A percentile compares a stretch with the other conserved stretches of the same genome.
These are phyloP conservation scores for Cicer judaicum DNA, from an alignment of 306 rosid genomes.

Conservation along the genomic window DNA sequence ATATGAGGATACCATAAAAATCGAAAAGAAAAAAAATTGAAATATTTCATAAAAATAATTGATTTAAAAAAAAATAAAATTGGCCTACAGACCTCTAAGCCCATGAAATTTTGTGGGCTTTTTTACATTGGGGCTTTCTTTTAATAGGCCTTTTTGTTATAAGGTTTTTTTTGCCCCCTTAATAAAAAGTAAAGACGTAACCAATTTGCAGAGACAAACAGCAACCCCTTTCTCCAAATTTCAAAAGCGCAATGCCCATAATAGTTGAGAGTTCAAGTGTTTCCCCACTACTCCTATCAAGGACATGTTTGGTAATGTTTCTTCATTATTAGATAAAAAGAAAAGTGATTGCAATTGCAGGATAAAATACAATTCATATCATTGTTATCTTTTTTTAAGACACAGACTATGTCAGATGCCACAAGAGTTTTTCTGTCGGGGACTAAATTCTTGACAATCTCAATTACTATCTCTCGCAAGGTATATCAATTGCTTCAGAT, in stretches of 20 bases:
- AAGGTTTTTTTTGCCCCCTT: too few relatives aligned
- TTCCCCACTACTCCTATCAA: not conserved
- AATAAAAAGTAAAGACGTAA: not conserved
- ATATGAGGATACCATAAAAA: too few relatives aligned
- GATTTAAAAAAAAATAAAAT: too few relatives aligned
- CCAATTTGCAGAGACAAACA: not conserved
- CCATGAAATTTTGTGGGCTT: too few relatives aligned
- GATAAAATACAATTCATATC: not conserved
- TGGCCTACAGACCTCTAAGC: too few relatives aligned
- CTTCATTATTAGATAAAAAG: not conserved
- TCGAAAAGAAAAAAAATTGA: too few relatives aligned
- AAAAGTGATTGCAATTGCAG: not conserved
- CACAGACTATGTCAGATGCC: constrained; percentile 32
- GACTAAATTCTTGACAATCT: constrained; percentile 28
- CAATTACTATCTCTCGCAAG: constrained; percentile 37
- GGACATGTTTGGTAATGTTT: constrained; percentile 34
- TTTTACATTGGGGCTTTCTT: too few relatives aligned
- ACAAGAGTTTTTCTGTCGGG: constrained; percentile 33
- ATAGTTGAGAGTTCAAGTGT: not conserved
- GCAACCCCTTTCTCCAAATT: not conserved
- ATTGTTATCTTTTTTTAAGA: not conserved
- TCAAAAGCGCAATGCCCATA: constrained; percentile 10
- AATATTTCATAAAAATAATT: too few relatives aligned
- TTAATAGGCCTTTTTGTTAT: too few relatives aligned
- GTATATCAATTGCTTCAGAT: constrained; percentile 40